These are phyloP conservation scores for Fusarium oxysporum DNA, from an alignment of 2,329 filamentous ascomycete genomes.

Conservation along the genomic window DNA sequence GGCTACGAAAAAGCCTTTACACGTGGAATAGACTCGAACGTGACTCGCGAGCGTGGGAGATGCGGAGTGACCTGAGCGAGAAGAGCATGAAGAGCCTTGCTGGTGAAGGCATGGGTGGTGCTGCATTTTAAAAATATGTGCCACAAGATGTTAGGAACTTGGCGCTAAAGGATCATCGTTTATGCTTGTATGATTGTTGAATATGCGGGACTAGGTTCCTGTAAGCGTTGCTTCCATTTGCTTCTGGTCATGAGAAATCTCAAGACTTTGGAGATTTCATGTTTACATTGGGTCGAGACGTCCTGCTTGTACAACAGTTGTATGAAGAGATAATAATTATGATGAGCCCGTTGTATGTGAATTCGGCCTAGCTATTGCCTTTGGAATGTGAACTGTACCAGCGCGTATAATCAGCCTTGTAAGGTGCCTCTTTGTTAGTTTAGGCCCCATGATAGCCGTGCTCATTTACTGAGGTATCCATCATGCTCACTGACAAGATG, in stretches of 20 bases:
- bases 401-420: background rate
- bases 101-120: conserved; percentile 66
- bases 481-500: background rate
- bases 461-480: background rate
- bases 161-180: conserved; percentile 23
- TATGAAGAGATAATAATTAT: conserved; percentile 22
- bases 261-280: background rate
- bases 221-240: conserved; percentile 11
- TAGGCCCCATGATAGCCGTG: background rate
- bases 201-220: background rate
- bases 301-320: conserved; percentile 6
- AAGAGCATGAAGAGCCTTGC: conserved; percentile 67
- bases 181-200: conserved; percentile 3
- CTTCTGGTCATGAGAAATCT: conserved; percentile 5
- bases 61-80: conserved; percentile 68
- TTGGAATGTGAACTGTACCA: background rate
- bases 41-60: conserved; percentile 65
- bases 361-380: background rate
- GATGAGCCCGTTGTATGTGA: background rate
- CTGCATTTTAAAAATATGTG: conserved; percentile 59
- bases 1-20: conserved; percentile 63
- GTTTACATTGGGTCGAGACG: conserved; percentile 1
- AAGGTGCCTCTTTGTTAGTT: background rate
- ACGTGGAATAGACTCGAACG: conserved; percentile 66
- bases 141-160: background rate